A percentile compares a stretch with the other conserved stretches of the same genome.
Evolutionary conservation across 345 rosid species (phyloP).

Genomic region (Sapria himalayana): DNA sequence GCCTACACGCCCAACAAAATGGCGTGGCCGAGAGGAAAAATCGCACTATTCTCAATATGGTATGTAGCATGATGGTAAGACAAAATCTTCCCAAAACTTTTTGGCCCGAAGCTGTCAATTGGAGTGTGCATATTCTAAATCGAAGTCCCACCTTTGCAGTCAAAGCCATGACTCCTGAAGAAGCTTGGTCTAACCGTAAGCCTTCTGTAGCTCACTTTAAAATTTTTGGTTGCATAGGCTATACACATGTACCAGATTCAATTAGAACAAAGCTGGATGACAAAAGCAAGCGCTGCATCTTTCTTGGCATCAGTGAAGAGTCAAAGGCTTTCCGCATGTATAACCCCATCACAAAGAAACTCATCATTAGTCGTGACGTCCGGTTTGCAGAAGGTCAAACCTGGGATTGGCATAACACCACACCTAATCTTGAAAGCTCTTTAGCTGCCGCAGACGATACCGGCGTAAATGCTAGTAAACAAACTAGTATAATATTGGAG

Average conservation of each 20-base stretch:
- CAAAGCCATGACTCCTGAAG: background rate
- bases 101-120: conserved; percentile 3
- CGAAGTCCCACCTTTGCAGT: background rate
- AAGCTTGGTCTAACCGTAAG: background rate
- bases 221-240: background rate
- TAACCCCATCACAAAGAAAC: background rate
- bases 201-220: background rate
- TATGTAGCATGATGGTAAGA: background rate
- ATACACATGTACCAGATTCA: background rate
- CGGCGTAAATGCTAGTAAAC: too few species aligned
- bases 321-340: background rate
- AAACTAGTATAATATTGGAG: too few species aligned
- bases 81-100: background rate
- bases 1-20: conserved; percentile 8
- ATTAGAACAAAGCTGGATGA: background rate
- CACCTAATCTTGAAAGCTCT: too few species aligned
- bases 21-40: background rate
- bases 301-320: background rate
- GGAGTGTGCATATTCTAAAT: background rate
- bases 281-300: background rate
- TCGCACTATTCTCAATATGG: conserved; percentile 1
- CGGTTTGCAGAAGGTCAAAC: too few species aligned
- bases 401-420: too few species aligned
- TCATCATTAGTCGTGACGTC: background rate
- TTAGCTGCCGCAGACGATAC: too few species aligned